phyloP scores from a whole-genome alignment of 2,329 filamentous ascomycete species.

The Phyllosticta citrichinensis region DNA sequence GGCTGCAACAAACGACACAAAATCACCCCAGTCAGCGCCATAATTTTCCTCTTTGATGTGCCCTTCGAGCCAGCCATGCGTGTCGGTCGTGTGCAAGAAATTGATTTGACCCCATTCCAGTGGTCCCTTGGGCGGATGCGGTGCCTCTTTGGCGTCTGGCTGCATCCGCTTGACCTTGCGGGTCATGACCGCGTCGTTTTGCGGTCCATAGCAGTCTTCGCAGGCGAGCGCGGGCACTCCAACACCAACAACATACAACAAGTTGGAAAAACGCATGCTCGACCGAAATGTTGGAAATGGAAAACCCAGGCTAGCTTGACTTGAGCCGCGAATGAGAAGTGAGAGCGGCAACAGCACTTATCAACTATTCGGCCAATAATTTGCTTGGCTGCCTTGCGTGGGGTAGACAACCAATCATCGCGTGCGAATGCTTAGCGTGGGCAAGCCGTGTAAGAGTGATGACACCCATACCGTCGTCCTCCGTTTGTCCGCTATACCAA shows the following conservation, averaged over 20 bases:
- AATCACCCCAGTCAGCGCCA: conserved; percentile 58
- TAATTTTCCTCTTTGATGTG: conserved; percentile 54
- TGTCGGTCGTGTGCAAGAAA: conserved; percentile 56
- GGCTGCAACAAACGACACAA: conserved; percentile 48
- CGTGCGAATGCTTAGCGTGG: neutral
- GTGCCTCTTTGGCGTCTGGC: conserved; percentile 33
- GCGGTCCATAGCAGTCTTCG: conserved; percentile 33
- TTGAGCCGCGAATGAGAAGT: neutral
- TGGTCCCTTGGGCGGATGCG: conserved; percentile 25
- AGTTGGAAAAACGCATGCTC: neutral
- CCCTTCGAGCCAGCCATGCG: conserved; percentile 51
- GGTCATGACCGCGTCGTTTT: conserved; percentile 30
- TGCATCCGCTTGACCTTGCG: conserved; percentile 35
- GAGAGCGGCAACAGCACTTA: neutral
- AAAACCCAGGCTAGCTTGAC: neutral
- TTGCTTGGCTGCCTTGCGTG: neutral
- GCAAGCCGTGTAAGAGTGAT: neutral
- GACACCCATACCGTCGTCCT: neutral
- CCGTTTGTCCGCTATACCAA: no score
- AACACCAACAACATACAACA: neutral
- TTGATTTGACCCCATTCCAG: conserved; percentile 56
- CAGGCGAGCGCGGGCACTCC: conserved; percentile 15
- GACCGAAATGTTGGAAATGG: neutral
- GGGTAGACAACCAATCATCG: neutral
- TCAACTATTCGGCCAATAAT: neutral